Percentiles rank a stretch among this genome's conserved stretches.
Evolutionary conservation across 2,329 filamentous ascomycete species (phyloP).

Genomic region (Apiospora rasikravindrae): DNA sequence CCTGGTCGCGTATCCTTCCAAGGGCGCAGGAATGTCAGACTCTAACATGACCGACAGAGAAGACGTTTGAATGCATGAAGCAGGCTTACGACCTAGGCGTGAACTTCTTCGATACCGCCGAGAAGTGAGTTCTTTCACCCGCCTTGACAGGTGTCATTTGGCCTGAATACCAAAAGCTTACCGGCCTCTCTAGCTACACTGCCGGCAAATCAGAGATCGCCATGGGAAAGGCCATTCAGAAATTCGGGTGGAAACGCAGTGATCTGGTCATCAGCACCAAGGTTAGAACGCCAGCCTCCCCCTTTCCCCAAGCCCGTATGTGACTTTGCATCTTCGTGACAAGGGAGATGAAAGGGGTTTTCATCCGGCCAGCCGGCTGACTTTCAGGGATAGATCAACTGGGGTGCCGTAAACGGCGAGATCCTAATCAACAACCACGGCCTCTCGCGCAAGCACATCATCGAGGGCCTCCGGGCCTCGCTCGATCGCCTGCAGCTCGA

Average conservation of each 20-base stretch:
- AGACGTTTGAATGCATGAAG: constrained; percentile 66
- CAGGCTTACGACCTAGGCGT: constrained; percentile 64
- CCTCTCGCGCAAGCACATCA: constrained; percentile 71
- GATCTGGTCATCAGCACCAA: constrained; percentile 68
- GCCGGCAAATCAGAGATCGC: constrained; percentile 67
- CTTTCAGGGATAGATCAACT: constrained; percentile 61
- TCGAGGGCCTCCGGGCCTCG: constrained; percentile 67
- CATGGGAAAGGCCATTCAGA: constrained; percentile 65
- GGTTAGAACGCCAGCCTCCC: constrained; percentile 37
- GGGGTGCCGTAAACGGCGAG: constrained; percentile 63
- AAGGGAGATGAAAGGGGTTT: background rate
- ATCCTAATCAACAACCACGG: constrained; percentile 71
- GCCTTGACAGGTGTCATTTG: too few species aligned
- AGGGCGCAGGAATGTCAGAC: background rate
- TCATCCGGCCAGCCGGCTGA: background rate
- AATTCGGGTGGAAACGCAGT: constrained; percentile 65
- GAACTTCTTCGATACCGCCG: constrained; percentile 69
- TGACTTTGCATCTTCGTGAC: background rate
- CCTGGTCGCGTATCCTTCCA: too few species aligned
- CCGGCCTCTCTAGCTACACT: constrained; percentile 45
- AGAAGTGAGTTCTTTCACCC: constrained; percentile 37
- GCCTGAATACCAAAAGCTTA: background rate
- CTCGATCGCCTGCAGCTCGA: constrained; percentile 62
- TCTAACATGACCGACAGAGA: constrained; percentile 46
- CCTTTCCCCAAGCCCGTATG: background rate